phyloP scores from a whole-genome alignment of 768 basidiomycete species.

The Mycena filopes region DNA sequence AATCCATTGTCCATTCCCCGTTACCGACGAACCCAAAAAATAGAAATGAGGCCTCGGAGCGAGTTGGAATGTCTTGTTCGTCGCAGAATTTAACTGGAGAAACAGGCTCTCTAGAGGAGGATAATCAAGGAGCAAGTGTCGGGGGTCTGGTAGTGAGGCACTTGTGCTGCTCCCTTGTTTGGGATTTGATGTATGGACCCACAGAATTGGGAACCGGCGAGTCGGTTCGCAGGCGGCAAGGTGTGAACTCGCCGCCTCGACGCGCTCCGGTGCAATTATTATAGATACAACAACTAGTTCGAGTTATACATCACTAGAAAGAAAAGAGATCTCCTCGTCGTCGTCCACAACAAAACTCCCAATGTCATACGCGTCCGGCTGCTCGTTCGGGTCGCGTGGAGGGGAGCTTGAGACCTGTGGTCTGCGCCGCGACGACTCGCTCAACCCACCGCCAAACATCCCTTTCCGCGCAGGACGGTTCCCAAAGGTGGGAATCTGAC shows the following conservation, averaged over 20 bases:
- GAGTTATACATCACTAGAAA: slow-evolving; percentile 22
- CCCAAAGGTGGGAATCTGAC: slow-evolving; percentile 63
- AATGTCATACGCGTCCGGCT: slow-evolving; percentile 72
- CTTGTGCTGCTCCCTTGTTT: slow-evolving; percentile 57
- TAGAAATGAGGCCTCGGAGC: too few relatives aligned
- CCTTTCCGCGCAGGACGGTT: slow-evolving; percentile 59
- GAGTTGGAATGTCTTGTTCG: too few relatives aligned
- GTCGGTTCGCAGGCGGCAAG: too few relatives aligned
- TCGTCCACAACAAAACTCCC: slow-evolving; percentile 88
- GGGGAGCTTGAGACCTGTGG: slow-evolving; percentile 70
- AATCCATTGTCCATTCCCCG: too few relatives aligned
- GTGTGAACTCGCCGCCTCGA: too few relatives aligned
- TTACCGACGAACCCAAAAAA: too few relatives aligned
- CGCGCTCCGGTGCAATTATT: slow-evolving; percentile 23
- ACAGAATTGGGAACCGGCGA: too few relatives aligned
- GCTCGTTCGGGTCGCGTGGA: slow-evolving; percentile 53
- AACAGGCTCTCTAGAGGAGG: too few relatives aligned
- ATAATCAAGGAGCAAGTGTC: too few relatives aligned
- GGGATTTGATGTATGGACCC: too few relatives aligned
- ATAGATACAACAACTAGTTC: slow-evolving; percentile 6
- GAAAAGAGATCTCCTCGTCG: slow-evolving; percentile 70
- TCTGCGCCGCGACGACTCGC: slow-evolving; percentile 40
- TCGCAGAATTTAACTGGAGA: too few relatives aligned
- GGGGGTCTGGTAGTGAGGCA: slow-evolving; percentile 42
- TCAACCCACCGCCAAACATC: slow-evolving; percentile 52